A percentile compares a stretch with the other conserved stretches of the same genome.
These are phyloP conservation scores for Didymella segeticola DNA, from an alignment of 2,329 filamentous ascomycete species.

Conservation along the genomic window DNA sequence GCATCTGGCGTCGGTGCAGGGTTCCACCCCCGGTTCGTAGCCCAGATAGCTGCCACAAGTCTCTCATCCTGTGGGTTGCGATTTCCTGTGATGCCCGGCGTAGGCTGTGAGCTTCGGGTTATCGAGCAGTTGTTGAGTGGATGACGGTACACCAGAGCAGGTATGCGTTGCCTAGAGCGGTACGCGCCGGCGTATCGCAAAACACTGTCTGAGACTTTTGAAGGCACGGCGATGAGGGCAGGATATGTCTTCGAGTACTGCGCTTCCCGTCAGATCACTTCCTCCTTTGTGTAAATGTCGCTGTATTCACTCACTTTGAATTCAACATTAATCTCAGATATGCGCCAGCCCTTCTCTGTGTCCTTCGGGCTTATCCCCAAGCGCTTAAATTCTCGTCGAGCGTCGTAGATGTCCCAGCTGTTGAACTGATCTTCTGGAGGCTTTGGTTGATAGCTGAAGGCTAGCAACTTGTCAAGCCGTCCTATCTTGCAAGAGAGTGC, in stretches of 20 bases:
- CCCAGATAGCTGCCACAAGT: slow-evolving; percentile 90
- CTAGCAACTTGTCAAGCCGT: slow-evolving; percentile 86
- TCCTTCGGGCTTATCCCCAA: slow-evolving; percentile 86
- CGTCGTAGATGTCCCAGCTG: slow-evolving; percentile 86
- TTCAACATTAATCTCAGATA: slow-evolving; percentile 88
- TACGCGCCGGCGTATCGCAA: slow-evolving; percentile 92
- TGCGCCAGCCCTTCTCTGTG: slow-evolving; percentile 82
- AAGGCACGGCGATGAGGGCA: slow-evolving; percentile 80
- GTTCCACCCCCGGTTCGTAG: slow-evolving; percentile 59
- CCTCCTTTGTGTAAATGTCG: neutral
- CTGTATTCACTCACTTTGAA: slow-evolving; percentile 63
- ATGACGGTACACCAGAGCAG: slow-evolving; percentile 91
- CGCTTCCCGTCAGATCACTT: slow-evolving; percentile 21
- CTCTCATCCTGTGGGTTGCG: slow-evolving; percentile 96
- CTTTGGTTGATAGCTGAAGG: slow-evolving; percentile 82
- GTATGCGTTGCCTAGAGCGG: slow-evolving; percentile 87
- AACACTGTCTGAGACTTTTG: slow-evolving; percentile 93
- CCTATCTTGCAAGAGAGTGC: slow-evolving; percentile 81
- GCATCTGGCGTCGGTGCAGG: slow-evolving; percentile 27
- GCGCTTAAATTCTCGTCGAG: slow-evolving; percentile 81
- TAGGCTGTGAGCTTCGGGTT: slow-evolving; percentile 89
- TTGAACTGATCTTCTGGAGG: slow-evolving; percentile 75
- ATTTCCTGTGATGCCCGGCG: slow-evolving; percentile 84
- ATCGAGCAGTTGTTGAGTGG: slow-evolving; percentile 97
- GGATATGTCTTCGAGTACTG: slow-evolving; percentile 93